Percentiles rank a stretch among this genome's conserved stretches.
These are phyloP conservation scores for Fusarium austroafricanum DNA, from an alignment of 2,329 filamentous ascomycete genomes.

Conservation along the genomic window DNA sequence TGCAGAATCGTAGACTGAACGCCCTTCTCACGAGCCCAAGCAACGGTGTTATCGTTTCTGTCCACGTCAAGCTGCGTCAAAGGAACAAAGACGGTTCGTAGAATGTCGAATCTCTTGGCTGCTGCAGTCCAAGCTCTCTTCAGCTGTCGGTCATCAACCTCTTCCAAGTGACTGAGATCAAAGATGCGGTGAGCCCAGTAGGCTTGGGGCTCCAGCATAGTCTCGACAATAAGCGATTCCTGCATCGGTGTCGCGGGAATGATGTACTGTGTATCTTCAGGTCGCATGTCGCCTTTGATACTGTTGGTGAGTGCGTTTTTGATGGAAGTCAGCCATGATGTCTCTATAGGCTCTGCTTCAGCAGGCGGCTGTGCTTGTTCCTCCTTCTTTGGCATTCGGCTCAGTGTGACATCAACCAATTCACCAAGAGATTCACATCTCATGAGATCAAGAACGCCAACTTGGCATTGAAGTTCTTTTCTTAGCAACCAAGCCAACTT, in stretches of 20 bases:
- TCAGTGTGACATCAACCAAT: constrained; percentile 1
- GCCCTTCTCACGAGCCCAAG: constrained; percentile 5
- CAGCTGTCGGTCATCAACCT: constrained; percentile 2
- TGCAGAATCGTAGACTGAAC: constrained; percentile 14
- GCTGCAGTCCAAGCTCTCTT: constrained; percentile 15
- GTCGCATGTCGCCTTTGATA: not conserved
- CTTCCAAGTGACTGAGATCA: constrained; percentile 7
- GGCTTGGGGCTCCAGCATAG: constrained; percentile 22
- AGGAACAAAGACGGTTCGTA: constrained; percentile 16
- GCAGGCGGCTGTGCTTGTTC: accelerated
- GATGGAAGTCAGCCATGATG: constrained; percentile 1
- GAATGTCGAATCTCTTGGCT: constrained; percentile 18
- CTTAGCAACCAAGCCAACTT: constrained; percentile 22
- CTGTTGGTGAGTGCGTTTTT: not conserved
- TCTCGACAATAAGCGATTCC: constrained; percentile 25
- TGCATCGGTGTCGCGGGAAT: constrained; percentile 22
- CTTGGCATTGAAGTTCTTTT: constrained; percentile 12
- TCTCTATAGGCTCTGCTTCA: accelerated
- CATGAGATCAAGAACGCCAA: constrained; percentile 28
- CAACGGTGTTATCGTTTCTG: not conserved
- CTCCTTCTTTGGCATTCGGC: not conserved
- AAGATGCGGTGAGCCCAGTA: constrained; percentile 32
- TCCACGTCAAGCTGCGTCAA: constrained; percentile 1
- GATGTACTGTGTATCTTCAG: constrained; percentile 1
- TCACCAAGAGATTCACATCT: constrained; percentile 11